phyloP scores from a whole-genome alignment of 345 rosid species.

The Draba incana region DNA sequence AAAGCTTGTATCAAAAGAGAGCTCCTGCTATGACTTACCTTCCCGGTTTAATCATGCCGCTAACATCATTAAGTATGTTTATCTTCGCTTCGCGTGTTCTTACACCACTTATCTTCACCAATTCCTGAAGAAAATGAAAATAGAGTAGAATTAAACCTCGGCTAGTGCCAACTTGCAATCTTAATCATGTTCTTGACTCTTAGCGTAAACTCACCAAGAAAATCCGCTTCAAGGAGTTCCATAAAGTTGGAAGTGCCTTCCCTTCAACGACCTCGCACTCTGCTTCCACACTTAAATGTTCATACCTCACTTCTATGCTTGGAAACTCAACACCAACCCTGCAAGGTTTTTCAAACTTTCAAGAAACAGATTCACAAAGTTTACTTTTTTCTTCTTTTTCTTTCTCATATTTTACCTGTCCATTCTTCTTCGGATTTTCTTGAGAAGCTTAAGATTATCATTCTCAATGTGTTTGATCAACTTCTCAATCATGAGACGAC shows the following conservation, averaged over 20 bases:
- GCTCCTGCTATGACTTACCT: slow-evolving; percentile 44
- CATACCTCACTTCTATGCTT: slow-evolving; percentile 65
- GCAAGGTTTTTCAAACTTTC: neutral
- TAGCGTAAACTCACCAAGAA: slow-evolving; percentile 51
- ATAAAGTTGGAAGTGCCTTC: slow-evolving; percentile 78
- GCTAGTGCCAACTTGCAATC: neutral
- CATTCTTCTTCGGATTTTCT: slow-evolving; percentile 53
- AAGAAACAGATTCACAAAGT: neutral
- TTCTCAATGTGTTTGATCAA: slow-evolving; percentile 68
- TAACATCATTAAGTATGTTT: slow-evolving; percentile 55
- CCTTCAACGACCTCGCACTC: slow-evolving; percentile 70
- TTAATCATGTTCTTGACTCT: neutral
- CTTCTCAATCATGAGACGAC: slow-evolving; percentile 60
- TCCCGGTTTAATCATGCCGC: slow-evolving; percentile 66
- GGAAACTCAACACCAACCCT: slow-evolving; percentile 74
- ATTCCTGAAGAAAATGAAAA: slow-evolving; percentile 46
- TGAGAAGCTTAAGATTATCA: slow-evolving; percentile 63
- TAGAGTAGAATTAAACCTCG: neutral
- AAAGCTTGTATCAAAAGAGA: slow-evolving; percentile 11
- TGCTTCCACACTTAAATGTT: slow-evolving; percentile 59
- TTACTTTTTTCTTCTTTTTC: neutral
- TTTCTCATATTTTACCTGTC: slow-evolving; percentile 47
- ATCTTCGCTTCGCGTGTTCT: slow-evolving; percentile 52
- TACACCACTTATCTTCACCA: slow-evolving; percentile 46
- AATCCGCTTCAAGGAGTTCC: slow-evolving; percentile 56